Conservation (phyloP, 2,329 filamentous ascomycete genomes). For the Byssothecium circinans region DNA sequence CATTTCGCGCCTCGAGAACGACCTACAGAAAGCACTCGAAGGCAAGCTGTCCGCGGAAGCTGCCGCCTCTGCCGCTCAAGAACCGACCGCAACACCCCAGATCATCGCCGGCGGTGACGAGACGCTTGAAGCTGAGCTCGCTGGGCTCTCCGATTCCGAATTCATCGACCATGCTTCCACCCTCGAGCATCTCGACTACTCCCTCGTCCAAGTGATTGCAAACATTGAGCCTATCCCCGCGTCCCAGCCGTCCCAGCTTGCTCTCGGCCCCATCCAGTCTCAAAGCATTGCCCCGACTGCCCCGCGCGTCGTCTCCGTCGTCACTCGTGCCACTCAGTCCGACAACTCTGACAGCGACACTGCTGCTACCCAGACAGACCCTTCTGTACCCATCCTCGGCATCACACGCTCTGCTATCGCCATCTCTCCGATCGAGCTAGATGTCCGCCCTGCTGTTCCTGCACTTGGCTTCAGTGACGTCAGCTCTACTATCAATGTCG, state of each 20-base stretch:
- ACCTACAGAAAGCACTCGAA: conserved; percentile 21
- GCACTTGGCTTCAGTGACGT: not conserved
- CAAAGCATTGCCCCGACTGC: conserved; percentile 2
- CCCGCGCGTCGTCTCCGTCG: not conserved
- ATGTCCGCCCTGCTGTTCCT: too few species aligned
- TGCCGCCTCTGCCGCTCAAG: conserved; percentile 9
- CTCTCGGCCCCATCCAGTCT: not conserved
- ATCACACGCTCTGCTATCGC: not conserved
- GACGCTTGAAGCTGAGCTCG: conserved; percentile 21
- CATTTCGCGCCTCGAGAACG: conserved; percentile 23
- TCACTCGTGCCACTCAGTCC: conserved; percentile 7
- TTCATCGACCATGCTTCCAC: conserved; percentile 1
- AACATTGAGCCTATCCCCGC: conserved; percentile 5
- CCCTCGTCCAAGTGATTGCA: conserved; percentile 6
- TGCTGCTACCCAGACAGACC: conserved; percentile 3
- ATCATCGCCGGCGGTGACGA: conserved; percentile 8
- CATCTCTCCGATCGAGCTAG: not conserved
- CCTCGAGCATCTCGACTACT: conserved; percentile 13
- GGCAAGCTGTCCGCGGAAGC: conserved; percentile 10
- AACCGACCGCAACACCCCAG: conserved; percentile 11
- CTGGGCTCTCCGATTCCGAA: conserved; percentile 7
- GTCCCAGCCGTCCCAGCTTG: not conserved
- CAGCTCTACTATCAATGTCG: not conserved
- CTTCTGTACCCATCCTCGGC: conserved; percentile 1
- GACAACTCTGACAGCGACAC: conserved; percentile 1